Base-by-base conservation (phyloP, 2,329 filamentous ascomycete genomes). In the Gyromitra esculenta region DNA sequence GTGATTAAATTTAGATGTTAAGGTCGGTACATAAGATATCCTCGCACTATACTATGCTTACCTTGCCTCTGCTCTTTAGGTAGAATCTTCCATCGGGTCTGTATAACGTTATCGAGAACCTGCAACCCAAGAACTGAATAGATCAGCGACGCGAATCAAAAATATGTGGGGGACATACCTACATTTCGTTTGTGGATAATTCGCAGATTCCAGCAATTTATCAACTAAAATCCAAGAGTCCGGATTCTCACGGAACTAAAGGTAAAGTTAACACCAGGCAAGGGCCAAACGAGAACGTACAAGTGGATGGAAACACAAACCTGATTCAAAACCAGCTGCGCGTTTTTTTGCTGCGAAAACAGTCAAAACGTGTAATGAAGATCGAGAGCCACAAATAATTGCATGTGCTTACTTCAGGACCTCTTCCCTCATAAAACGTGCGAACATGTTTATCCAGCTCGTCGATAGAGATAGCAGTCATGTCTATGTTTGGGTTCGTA, bases 221-320 rank as follows among this genome's bases (percentile, higher is more conserved):
- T 97, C 96, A 82, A 98, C 96, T 84, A 97, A 89, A 80, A 98
- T 89, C 96, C 96, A 99, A 76, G 96, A 91, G 86, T 99, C 96
- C 75, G 95, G 94, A 82, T 98, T 97, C 87, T 98, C 96, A 85
- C 98, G 98, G 88, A 99, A 99, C 93, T 98, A 65, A 31, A 66
- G 59, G 18, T 21, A 50, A 35, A 25, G 82, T 75, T 18, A 74
- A 72, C 65, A 64, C 57, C 50, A 9, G n/a, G 52, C 15, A 52
- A 21, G 41, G 6, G 43, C 13, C 13, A 25, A 50, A 43, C 78
- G 80, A 64, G 31, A 62, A 68, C 57, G 78, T 45, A 82, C 60
- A 82, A 65, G 15, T 56, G 39, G 31, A 57, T 56, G n/a, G 43
- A 39, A 54, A 62, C 43, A 70, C 89, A 83, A 88, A 95, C 93